A percentile compares a stretch with the other conserved stretches of the same genome.
Evolutionary conservation across 139 green algal species (phyloP).

Genomic region (Spirogloea muscicola): DNA sequence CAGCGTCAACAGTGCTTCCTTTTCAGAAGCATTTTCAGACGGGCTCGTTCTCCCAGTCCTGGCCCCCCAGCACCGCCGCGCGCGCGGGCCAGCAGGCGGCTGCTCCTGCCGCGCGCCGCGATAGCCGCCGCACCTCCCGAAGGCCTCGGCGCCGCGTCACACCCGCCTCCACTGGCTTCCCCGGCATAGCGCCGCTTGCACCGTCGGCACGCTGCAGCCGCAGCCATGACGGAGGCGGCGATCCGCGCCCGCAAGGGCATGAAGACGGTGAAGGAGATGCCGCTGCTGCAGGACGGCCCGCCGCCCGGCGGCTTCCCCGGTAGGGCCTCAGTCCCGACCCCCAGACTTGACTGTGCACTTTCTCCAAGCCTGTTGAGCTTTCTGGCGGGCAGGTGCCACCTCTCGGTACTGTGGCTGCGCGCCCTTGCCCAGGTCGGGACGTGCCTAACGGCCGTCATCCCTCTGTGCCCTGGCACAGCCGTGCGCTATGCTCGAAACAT

Average conservation of each 20-base stretch:
- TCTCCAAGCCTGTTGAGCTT: not conserved
- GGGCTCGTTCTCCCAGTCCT: too few relatives aligned
- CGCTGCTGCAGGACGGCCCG: conserved; percentile 45
- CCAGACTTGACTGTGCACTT: not conserved
- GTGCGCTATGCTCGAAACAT: conserved; percentile 45
- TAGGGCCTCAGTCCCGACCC: not conserved
- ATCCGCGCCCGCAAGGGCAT: conserved; percentile 33
- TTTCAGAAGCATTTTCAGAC: too few relatives aligned
- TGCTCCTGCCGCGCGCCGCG: too few relatives aligned
- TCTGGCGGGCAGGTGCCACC: not conserved
- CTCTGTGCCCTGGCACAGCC: not conserved
- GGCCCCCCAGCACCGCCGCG: too few relatives aligned
- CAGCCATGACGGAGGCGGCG: conserved; percentile 36
- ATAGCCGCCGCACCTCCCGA: too few relatives aligned
- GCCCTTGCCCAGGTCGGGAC: not conserved
- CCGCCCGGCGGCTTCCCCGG: conserved; percentile 46
- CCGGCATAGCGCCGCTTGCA: too few relatives aligned
- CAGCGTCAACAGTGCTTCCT: too few relatives aligned
- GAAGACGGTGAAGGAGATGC: conserved; percentile 47
- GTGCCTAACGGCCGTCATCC: not conserved
- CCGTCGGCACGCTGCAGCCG: too few relatives aligned
- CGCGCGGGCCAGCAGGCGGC: too few relatives aligned
- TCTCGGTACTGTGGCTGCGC: not conserved
- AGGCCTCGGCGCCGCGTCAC: too few relatives aligned
- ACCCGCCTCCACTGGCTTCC: too few relatives aligned